phyloP scores from a whole-genome alignment of 306 rosid genomes.

The Pyrus bretschneideri region DNA sequence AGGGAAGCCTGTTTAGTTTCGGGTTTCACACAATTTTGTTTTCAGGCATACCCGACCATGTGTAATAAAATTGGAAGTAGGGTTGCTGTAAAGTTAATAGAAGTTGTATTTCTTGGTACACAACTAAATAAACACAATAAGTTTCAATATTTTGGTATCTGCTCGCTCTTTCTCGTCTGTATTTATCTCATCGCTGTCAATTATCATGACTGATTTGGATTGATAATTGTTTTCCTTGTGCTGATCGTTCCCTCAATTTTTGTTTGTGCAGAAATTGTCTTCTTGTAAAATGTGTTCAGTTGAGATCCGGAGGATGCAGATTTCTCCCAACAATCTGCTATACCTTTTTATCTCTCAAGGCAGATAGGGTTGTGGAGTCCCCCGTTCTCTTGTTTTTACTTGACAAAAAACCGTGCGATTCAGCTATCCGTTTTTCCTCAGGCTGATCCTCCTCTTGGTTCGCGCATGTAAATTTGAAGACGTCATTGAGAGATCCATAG shows the following conservation, averaged over 20 bases:
- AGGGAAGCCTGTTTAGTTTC: no score
- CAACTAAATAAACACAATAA: no score
- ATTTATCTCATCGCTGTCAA: neutral
- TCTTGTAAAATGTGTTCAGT: conserved; percentile 1
- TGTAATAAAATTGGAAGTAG: no score
- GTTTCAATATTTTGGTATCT: neutral
- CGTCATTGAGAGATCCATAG: neutral
- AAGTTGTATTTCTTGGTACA: no score
- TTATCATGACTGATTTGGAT: neutral
- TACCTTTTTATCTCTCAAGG: neutral
- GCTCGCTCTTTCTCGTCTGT: neutral
- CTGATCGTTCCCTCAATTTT: conserved; percentile 5
- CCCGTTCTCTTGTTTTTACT: neutral
- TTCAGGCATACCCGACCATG: no score
- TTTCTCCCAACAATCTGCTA: neutral
- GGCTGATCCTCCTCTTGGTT: conserved; percentile 12
- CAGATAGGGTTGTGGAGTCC: conserved; percentile 15
- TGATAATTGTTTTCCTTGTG: neutral
- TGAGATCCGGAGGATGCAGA: neutral
- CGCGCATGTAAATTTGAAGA: neutral
- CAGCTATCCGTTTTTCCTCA: conserved; percentile 10
- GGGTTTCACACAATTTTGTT: no score
- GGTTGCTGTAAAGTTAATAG: no score
- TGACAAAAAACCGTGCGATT: conserved; percentile 4
- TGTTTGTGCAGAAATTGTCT: conserved; percentile 17